Evolutionary conservation across 2,329 filamentous ascomycete species (phyloP).

Genomic region (Cryphonectria japonica): DNA sequence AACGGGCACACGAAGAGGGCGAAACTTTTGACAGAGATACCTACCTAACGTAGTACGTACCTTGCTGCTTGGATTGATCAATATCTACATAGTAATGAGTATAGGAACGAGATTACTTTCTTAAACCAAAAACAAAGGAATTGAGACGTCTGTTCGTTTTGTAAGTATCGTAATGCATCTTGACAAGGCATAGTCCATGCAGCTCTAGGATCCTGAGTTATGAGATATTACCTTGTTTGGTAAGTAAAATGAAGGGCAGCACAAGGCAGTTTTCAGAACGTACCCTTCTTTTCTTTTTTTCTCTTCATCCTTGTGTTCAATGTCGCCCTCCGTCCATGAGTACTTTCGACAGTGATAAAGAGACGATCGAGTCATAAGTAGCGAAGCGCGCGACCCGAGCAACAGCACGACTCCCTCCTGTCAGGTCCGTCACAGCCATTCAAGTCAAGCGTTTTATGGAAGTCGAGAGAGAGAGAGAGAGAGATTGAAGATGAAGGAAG

Average conservation of each 20-base stretch:
- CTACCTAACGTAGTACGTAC: slow-evolving; percentile 14
- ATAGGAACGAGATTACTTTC: background rate
- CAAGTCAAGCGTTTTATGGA: background rate
- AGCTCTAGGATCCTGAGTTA: background rate
- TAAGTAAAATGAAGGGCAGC: background rate
- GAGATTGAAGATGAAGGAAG: too few species aligned
- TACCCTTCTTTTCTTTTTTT: background rate
- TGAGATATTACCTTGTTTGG: background rate
- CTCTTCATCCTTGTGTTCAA: background rate
- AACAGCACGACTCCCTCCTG: background rate
- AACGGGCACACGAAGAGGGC: slow-evolving; percentile 7
- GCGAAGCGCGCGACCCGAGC: slow-evolving; percentile 11
- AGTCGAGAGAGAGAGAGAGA: background rate
- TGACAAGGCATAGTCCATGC: background rate
- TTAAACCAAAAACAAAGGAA: too few species aligned
- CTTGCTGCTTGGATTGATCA: slow-evolving; percentile 14
- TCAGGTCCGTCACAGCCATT: background rate
- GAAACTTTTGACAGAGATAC: slow-evolving; percentile 17
- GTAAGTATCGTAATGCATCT: too few species aligned
- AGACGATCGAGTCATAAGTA: background rate
- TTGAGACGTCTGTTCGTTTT: background rate
- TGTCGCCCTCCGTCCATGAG: background rate
- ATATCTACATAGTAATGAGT: slow-evolving; percentile 5
- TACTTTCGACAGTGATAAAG: background rate
- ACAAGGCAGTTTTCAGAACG: background rate